Evolutionary conservation across 345 rosid genomes (phyloP).

Genomic region (Viola odorata): DNA sequence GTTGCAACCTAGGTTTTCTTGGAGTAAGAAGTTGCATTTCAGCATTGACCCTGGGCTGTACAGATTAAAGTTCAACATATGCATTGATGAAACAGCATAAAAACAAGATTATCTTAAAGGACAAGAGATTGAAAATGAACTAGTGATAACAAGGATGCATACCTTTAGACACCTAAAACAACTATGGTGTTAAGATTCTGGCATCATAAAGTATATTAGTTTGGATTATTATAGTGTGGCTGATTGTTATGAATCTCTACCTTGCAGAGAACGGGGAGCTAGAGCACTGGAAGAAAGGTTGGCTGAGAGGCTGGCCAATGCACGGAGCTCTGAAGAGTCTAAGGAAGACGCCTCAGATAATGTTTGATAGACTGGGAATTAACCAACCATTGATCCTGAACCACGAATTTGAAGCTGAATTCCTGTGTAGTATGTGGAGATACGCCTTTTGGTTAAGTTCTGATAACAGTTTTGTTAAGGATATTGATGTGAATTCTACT

Average conservation of each 20-base stretch:
- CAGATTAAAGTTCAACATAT: no score
- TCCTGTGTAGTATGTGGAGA: conserved; percentile 24
- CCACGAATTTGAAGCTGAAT: conserved; percentile 10
- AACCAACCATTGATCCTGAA: background rate
- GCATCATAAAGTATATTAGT: background rate
- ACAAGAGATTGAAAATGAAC: background rate
- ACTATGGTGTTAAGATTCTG: background rate
- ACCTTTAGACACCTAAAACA: background rate
- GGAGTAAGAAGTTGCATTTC: no score
- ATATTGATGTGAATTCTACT: conserved; percentile 15
- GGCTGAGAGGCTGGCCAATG: conserved; percentile 65
- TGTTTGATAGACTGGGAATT: conserved; percentile 33
- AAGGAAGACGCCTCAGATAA: conserved; percentile 52
- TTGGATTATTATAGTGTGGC: background rate
- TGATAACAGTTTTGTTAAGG: conserved; percentile 22
- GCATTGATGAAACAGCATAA: no score
- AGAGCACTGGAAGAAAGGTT: conserved; percentile 95
- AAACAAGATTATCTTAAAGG: background rate
- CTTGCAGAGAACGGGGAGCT: conserved; percentile 96
- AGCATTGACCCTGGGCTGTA: no score
- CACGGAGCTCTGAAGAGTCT: conserved; percentile 44
- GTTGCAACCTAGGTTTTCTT: no score
- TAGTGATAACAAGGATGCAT: background rate
- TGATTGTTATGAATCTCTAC: background rate
- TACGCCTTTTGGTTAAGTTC: conserved; percentile 16